Evolutionary conservation across 768 basidiomycete genomes (phyloP), one percentile per base, ranked within the genome.

Genomic region (Leucosporidium scottii): DNA sequence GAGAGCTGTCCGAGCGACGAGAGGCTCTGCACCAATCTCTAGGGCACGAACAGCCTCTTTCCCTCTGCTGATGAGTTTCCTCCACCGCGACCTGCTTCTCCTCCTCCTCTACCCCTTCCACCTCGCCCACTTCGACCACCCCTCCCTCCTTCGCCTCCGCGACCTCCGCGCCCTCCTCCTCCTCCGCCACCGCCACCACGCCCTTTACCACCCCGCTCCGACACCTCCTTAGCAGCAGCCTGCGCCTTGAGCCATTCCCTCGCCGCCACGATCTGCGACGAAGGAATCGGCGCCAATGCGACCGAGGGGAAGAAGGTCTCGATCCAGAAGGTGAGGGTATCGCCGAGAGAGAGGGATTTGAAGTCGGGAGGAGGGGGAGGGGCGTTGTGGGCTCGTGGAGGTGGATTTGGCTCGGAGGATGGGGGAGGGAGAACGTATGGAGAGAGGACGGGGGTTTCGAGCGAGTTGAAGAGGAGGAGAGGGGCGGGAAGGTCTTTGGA

Each of bases 321-420:
- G 58, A 68, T 61, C 61, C 65, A 71, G 53, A 59, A 71, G 8
- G 44, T 8, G 34, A 71, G 58, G 1, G 56, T 47, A 39, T 67
- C 64, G 28, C 70, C 70, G 47, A 64, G 65, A 8, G 70, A 68
- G 56, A 71, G 64, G 27, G 66, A 18, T 51, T 59, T 51, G 61
- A 34, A 71, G 50, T 68, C 70, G 47, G 59, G 15, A 27, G 50
- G 36, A 23, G 34, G 48, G 4, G 20, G 56, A 27, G 31, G 34
- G 34, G 21, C 31, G 8, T n/a, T 21, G 0, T 51, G 59, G 18
- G 51, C 28, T 51, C 4, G 59, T 36, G 25, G 65, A 15, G 34
- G 2, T 12, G 57, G 57, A 60, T 27, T 57, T 48, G 27, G 36
- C 20, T 1, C 5, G 28, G 21, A 27, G 1, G 20, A n/a, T 1